phyloP scores from a whole-genome alignment of 2,329 filamentous ascomycete species.

The Apiospora marii region DNA sequence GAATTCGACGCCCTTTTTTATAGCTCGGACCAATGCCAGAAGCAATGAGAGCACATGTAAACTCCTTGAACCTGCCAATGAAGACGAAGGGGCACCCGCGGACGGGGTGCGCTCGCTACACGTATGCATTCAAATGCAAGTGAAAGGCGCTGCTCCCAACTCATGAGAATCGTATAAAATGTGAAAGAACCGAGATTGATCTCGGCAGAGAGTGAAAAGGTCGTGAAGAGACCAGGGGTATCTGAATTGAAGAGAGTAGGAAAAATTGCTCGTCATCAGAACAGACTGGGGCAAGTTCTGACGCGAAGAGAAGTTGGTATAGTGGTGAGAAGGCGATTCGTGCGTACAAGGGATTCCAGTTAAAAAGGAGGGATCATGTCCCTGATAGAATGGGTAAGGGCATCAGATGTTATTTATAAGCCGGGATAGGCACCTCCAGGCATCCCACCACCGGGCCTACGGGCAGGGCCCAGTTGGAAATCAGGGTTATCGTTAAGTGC shows the following conservation, averaged over 20 bases:
- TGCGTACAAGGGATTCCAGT: not conserved
- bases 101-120: not conserved
- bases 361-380: not conserved
- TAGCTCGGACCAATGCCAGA: constrained; percentile 7
- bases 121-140: not conserved
- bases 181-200: not conserved
- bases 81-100: constrained; percentile 2
- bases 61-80: constrained; percentile 23
- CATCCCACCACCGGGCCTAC: constrained; percentile 53
- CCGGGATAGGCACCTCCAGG: constrained; percentile 63
- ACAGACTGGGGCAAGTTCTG: not conserved
- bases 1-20: constrained; percentile 2
- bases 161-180: constrained; percentile 14
- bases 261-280: constrained; percentile 1
- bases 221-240: constrained; percentile 20
- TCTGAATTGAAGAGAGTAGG: constrained; percentile 13
- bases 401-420: constrained; percentile 30
- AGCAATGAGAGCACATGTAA: constrained; percentile 4
- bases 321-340: not conserved
- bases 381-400: not conserved
- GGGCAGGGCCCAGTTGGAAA: constrained; percentile 66
- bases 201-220: constrained; percentile 3
- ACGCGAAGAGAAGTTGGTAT: constrained; percentile 11
- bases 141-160: not conserved
- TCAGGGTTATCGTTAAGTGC: constrained; percentile 84